Base-by-base conservation (phyloP, 352 stramenopile species). In the Pythium utonaiense region DNA sequence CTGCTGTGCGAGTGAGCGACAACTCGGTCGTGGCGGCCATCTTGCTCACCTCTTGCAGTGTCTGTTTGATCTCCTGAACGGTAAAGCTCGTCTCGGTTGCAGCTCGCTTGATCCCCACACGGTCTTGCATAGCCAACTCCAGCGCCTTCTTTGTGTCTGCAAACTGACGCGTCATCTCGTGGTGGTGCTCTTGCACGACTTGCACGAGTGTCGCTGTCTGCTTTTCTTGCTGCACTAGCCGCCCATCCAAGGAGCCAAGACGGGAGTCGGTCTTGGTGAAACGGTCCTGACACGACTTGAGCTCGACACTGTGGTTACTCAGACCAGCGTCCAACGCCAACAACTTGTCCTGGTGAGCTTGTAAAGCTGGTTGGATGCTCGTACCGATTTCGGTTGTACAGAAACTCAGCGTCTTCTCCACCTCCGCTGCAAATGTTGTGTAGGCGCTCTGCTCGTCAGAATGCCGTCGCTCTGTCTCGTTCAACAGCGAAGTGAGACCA, bases 21-120 rank as follows among this genome's bases (percentile, higher is more conserved):
- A 75, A 24, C 17, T 87, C 74, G 0, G 74, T 83, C 3, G 72
- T 75, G 4, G 69, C 48, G 6, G 71, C 69, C 49, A 75, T 49
- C 28, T 82, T 82, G 44, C 33, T 57, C 28, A 89, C 70, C 16
- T 81, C 75, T 13, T 64, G 62, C 16, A 89, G 44, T 25, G 71
- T 77, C 28, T 78, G 77, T 57, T 85, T 75, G 0, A 70, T 51
- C 53, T 89, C 77, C 50, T 85, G 67, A 3, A 86, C 28, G 6
- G 63, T 67, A 24, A 78, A 78, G 13, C 65, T 63, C 34, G 80
- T 6, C 13, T 83, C 80, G 0, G 62, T 66, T 0, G 61, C 34
- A 9, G 57, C 41, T 10, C 75, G 77, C 19, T 80, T 83, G 16
- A 88, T 80, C 2, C 54, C 48, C 0, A 57, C 57, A 3, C 77